A percentile compares a stretch with the other conserved stretches of the same genome.
These are phyloP conservation scores for Gonapodya sp. DNA, from an alignment of 192 early-diverging fungal genomes.

Conservation along the genomic window DNA sequence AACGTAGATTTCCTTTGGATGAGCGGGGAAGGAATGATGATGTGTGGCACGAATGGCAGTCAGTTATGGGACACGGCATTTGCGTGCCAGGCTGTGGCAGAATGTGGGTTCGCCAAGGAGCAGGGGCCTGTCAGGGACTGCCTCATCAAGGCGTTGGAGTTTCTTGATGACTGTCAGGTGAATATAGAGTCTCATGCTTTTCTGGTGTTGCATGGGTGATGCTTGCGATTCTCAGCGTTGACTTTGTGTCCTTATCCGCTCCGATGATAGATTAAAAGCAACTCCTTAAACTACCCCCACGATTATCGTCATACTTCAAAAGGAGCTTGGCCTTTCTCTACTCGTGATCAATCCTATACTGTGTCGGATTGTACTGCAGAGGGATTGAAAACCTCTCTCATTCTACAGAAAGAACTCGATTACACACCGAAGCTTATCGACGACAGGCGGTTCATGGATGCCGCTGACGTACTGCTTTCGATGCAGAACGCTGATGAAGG, in stretches of 20 bases:
- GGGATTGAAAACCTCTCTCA: conserved; percentile 71
- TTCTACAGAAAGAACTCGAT: conserved; percentile 54
- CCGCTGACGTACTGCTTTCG: conserved; percentile 80
- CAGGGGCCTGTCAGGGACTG: conserved; percentile 38
- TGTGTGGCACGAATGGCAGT: conserved; percentile 92
- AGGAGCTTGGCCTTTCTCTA: conserved; percentile 97
- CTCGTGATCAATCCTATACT: conserved; percentile 84
- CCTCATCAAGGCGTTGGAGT: conserved; percentile 62
- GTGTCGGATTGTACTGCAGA: conserved; percentile 94
- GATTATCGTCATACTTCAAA: conserved; percentile 74
- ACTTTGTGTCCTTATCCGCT: neutral
- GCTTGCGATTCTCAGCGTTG: neutral
- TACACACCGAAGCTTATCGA: conserved; percentile 47
- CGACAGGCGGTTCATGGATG: conserved; percentile 64
- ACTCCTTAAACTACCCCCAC: conserved; percentile 54
- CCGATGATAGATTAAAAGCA: conserved; percentile 61
- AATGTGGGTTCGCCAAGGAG: conserved; percentile 59
- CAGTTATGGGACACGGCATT: conserved; percentile 96
- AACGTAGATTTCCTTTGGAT: conserved; percentile 81
- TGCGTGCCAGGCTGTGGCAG: conserved; percentile 71
- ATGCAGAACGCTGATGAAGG: conserved; percentile 92
- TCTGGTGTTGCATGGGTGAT: no score
- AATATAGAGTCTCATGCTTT: neutral
- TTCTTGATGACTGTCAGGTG: conserved; percentile 63
- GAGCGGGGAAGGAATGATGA: conserved; percentile 78